Percentiles rank a stretch among this genome's conserved stretches.
These are phyloP conservation scores for Spathaspora arborariae DNA, from an alignment of 805 yeast genomes.

Conservation along the genomic window DNA sequence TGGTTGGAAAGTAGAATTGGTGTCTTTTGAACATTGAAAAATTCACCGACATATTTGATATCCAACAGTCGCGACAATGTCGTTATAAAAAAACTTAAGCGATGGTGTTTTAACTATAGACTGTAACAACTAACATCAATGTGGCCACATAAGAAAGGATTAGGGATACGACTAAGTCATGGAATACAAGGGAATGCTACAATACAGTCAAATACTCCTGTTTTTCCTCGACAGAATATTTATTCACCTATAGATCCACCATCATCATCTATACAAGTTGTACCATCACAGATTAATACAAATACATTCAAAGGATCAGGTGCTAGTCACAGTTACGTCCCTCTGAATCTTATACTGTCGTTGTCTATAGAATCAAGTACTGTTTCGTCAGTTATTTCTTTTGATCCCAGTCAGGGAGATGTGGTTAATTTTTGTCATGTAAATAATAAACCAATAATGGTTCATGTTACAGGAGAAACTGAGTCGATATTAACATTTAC, in stretches of 20 bases:
- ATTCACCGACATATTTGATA: too few species aligned
- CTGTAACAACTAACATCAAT: conserved; percentile 7
- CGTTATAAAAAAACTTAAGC: too few species aligned
- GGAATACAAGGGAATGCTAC: conserved; percentile 42
- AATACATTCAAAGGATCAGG: conserved; percentile 8
- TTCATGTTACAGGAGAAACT: conserved; percentile 28
- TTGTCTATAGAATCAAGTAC: conserved; percentile 14
- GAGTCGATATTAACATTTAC: conserved; percentile 21
- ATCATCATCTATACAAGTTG: neutral
- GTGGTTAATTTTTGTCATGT: conserved; percentile 10
- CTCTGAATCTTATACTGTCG: conserved; percentile 3
- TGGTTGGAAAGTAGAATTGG: neutral
- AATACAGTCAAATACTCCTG: neutral
- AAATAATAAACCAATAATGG: conserved; percentile 10
- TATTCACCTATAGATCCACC: neutral
- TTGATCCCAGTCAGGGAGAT: conserved; percentile 34
- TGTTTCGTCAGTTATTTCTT: conserved; percentile 20
- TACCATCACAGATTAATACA: conserved; percentile 8
- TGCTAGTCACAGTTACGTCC: conserved; percentile 1
- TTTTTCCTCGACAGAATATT: neutral
- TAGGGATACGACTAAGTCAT: conserved; percentile 38
- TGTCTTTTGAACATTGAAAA: neutral
- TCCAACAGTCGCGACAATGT: too few species aligned
- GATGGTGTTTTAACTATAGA: too few species aligned
- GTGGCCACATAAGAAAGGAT: conserved; percentile 39